These are phyloP conservation scores for Fraxinus greggii DNA, from an alignment of 305 asterid species.

Conservation along the genomic window DNA sequence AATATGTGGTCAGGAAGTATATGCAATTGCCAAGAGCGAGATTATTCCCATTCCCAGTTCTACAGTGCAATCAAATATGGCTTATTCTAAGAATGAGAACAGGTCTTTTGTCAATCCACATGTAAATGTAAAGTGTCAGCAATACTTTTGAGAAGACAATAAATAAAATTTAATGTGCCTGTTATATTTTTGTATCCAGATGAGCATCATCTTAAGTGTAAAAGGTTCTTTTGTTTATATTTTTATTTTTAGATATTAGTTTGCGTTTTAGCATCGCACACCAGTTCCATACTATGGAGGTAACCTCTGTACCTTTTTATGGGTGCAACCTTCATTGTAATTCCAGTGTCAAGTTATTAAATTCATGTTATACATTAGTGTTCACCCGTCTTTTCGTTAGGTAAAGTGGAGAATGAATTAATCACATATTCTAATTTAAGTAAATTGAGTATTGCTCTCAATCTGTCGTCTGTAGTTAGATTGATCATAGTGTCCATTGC, in stretches of 20 bases:
- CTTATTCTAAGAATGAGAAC: constrained; percentile 89
- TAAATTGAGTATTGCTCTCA: constrained; percentile 23
- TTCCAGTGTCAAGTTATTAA: constrained; percentile 29
- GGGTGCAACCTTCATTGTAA: constrained; percentile 28
- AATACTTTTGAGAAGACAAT: constrained; percentile 40
- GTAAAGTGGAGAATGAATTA: constrained; percentile 17
- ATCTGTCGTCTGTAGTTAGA: constrained; percentile 39
- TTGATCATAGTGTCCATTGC: constrained; percentile 49
- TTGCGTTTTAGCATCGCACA: constrained; percentile 26
- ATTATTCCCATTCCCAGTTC: constrained; percentile 70
- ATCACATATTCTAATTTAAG: constrained; percentile 22
- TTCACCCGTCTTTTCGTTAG: constrained; percentile 22
- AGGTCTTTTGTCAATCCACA: constrained; percentile 82
- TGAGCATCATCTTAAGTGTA: constrained; percentile 29
- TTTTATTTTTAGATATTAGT: constrained; percentile 16
- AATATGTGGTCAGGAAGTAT: constrained; percentile 84
- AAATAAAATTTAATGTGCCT: constrained; percentile 39
- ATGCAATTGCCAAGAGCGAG: constrained; percentile 72
- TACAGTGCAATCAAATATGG: constrained; percentile 61
- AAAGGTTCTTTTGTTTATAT: constrained; percentile 26
- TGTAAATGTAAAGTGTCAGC: constrained; percentile 58
- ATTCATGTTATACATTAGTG: constrained; percentile 28
- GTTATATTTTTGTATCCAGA: constrained; percentile 34
- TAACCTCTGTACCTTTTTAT: constrained; percentile 32
- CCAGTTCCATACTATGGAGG: constrained; percentile 32